phyloP scores from a whole-genome alignment of 169 alveolate genomes.

The Plasmodium gonderi region DNA sequence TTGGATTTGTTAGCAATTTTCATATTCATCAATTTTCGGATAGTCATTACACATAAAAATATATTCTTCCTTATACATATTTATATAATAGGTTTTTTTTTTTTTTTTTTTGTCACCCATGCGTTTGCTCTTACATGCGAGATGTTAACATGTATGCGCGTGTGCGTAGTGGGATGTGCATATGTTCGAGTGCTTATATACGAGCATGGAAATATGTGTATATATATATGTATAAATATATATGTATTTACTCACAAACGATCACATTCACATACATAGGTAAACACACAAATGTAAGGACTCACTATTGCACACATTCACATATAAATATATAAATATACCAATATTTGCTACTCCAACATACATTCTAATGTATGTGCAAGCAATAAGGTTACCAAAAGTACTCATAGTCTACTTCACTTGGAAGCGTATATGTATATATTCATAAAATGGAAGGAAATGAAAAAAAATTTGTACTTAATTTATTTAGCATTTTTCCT shows the following conservation, averaged over 20 bases:
- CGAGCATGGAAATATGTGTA: neutral
- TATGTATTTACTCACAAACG: neutral
- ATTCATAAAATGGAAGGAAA: neutral
- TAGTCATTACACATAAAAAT: neutral
- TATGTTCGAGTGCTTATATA: neutral
- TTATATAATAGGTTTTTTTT: neutral
- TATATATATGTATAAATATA: neutral
- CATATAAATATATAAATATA: neutral
- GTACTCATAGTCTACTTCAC: neutral
- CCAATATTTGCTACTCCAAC: neutral
- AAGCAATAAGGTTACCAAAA: neutral
- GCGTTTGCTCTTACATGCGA: no score
- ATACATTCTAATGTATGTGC: neutral
- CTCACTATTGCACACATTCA: neutral
- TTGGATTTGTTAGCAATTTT: neutral
- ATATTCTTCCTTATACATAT: neutral
- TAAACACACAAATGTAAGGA: neutral
- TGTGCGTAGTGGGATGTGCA: neutral
- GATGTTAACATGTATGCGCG: no score
- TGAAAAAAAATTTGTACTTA: neutral
- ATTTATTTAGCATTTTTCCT: constrained; percentile 5
- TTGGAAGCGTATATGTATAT: neutral
- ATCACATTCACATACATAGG: neutral
- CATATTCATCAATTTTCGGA: neutral
- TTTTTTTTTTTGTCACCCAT: neutral